These are phyloP conservation scores for Leishmania arabica DNA, from an alignment of 208 protist genomes.

Conservation along the genomic window DNA sequence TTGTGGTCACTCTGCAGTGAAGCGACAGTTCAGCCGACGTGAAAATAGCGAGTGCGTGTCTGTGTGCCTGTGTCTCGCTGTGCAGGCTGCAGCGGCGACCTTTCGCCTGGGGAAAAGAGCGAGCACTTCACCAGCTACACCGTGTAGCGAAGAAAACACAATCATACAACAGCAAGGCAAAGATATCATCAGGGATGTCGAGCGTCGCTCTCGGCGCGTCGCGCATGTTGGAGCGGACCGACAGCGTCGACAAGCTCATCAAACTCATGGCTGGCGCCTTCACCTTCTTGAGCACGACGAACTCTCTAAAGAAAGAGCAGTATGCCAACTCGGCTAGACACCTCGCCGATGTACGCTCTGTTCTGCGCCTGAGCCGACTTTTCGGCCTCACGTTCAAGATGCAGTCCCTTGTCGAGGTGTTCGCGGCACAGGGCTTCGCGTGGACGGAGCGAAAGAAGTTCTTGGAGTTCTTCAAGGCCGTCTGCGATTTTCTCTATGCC, in stretches of 20 bases:
- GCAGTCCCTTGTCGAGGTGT: slow-evolving; percentile 26
- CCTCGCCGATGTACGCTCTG: slow-evolving; percentile 37
- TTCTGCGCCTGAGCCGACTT: slow-evolving; percentile 60
- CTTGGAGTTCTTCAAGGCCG: slow-evolving; percentile 48
- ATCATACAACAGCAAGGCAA: not conserved
- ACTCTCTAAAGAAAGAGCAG: not conserved
- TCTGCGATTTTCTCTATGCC: slow-evolving; percentile 47
- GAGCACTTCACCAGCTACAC: not conserved
- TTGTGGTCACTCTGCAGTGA: not conserved
- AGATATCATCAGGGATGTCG: not conserved
- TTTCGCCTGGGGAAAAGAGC: not conserved
- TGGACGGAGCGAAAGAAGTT: slow-evolving; percentile 52
- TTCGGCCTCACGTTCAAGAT: slow-evolving; percentile 46
- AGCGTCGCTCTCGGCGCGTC: slow-evolving; percentile 14
- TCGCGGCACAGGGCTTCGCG: slow-evolving; percentile 39
- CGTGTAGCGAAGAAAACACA: not conserved
- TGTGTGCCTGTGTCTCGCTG: not conserved
- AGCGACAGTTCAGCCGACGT: not conserved
- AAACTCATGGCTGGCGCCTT: slow-evolving; percentile 47
- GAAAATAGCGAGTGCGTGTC: not conserved
- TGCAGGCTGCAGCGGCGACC: not conserved
- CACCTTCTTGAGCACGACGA: slow-evolving; percentile 19
- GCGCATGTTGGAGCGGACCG: slow-evolving; percentile 41
- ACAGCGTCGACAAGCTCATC: slow-evolving; percentile 61
- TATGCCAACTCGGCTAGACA: slow-evolving; percentile 3